Evolutionary conservation across 176 grass and related monocot species (phyloP), one percentile per base, ranked within the genome.

Genomic region (Avena sativa): DNA sequence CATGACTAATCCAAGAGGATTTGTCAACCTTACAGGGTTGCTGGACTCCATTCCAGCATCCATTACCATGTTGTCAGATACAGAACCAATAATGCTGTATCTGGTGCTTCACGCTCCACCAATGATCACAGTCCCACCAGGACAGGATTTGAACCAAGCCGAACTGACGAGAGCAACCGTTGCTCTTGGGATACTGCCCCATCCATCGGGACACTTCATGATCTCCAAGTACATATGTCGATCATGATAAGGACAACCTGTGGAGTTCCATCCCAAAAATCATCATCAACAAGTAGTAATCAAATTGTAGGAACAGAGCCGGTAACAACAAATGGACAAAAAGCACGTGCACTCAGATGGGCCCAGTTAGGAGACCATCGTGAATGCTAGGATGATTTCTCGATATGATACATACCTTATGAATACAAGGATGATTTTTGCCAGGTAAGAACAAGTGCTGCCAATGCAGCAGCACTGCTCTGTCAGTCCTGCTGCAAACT

Each of bases 401-500:
- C 0, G 12, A 21, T 68, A 38, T 13, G 28, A 13, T 28, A 21
- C 7, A 8, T 81, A 91, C 87, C 95, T 98, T 88, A 95, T 87
- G 91, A 95, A 97, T 92, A 91, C 95, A 93, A 90, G 89, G 95
- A 93, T 92, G 74, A 81, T 86, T 89, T 88, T 92, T 93, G 86
- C 91, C 81, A 96, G 89, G 93, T 83, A 95, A 93, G 92, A 87
- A 91, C 83, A 50, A 74, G 62, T 89, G 90, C 82, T 89, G 78
- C 89, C 71, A 83, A 67, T 84, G 84, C 78, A 84, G 88, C 88
- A 95, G 82, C 82, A 94, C 84, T 85, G 87, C 82, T 94, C 79
- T 92, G 90, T 88, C 89, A 88, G 88, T 94, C 92, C 92, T 94
- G 96, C 86, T 95, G 93, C 92, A 94, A 93, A 87, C 89, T 92